phyloP scores from a whole-genome alignment of 202 grass and related monocot genomes.

The Setaria italica region DNA sequence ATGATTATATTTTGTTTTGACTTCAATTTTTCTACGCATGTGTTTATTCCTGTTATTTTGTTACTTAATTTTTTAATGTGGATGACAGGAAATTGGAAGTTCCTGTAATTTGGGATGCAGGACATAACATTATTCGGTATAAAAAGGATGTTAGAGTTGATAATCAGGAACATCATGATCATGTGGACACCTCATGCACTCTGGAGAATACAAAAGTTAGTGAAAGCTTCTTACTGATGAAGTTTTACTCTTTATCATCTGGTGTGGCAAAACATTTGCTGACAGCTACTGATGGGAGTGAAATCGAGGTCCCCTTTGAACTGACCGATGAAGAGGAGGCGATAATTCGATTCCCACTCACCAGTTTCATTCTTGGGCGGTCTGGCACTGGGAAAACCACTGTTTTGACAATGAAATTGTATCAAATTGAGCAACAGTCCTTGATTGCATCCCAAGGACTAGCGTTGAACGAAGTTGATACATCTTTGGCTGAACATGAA shows the following conservation, averaged over 20 bases:
- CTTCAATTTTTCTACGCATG: background rate
- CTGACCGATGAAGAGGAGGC: slow-evolving; percentile 81
- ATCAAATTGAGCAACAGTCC: slow-evolving; percentile 76
- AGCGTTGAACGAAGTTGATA: slow-evolving; percentile 15
- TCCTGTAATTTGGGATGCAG: slow-evolving; percentile 65
- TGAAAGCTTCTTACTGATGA: slow-evolving; percentile 89
- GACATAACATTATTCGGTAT: slow-evolving; percentile 60
- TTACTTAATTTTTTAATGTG: slow-evolving; percentile 25
- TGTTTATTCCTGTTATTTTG: slow-evolving; percentile 5
- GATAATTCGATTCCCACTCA: slow-evolving; percentile 71
- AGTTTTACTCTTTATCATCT: slow-evolving; percentile 87
- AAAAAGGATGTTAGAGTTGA: slow-evolving; percentile 47
- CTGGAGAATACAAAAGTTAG: slow-evolving; percentile 88
- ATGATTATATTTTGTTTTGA: background rate
- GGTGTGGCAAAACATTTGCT: slow-evolving; percentile 78
- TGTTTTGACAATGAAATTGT: slow-evolving; percentile 77
- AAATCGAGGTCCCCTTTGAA: slow-evolving; percentile 84
- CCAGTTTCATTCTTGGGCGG: slow-evolving; percentile 86
- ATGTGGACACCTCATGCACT: slow-evolving; percentile 36
- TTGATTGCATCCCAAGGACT: slow-evolving; percentile 67
- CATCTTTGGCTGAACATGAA: slow-evolving; percentile 16
- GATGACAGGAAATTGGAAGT: slow-evolving; percentile 68
- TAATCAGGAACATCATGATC: slow-evolving; percentile 44
- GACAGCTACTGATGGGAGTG: slow-evolving; percentile 76
- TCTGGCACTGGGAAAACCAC: slow-evolving; percentile 96